phyloP scores from a whole-genome alignment of 768 basidiomycete species.

The Tephrocybe sp. region DNA sequence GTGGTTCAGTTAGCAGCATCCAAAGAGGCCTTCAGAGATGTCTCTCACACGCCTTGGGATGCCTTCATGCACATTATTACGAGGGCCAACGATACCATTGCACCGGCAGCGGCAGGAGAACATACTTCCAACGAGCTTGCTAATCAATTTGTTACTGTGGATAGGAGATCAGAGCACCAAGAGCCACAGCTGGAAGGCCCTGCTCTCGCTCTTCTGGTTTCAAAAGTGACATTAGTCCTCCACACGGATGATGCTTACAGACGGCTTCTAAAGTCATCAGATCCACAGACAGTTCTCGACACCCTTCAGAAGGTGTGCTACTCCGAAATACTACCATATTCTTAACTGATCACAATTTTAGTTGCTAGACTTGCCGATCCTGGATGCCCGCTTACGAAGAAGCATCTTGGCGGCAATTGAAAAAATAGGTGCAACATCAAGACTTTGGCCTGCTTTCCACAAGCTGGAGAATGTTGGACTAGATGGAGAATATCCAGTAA shows the following conservation, averaged over 20 bases:
- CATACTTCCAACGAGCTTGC: too few relatives aligned
- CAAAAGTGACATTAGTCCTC: not conserved
- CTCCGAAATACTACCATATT: too few relatives aligned
- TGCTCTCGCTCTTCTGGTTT: not conserved
- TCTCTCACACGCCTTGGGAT: too few relatives aligned
- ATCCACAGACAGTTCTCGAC: not conserved
- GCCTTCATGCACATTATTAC: too few relatives aligned
- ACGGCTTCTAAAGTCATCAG: not conserved
- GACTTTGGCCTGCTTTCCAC: not conserved
- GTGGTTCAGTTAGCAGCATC: too few relatives aligned
- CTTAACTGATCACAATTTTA: not conserved
- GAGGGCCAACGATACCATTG: too few relatives aligned
- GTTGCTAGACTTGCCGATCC: not conserved
- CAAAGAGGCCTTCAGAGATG: too few relatives aligned
- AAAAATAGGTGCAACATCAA: not conserved
- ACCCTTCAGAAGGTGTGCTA: not conserved
- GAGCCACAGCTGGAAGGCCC: too few relatives aligned
- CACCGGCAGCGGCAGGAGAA: too few relatives aligned
- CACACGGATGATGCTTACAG: not conserved
- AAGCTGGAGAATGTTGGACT: not conserved
- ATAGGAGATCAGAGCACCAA: too few relatives aligned
- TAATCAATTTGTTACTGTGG: too few relatives aligned
- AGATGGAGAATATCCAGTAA: not conserved
- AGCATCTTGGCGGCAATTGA: not conserved
- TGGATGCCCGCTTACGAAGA: not conserved